Evolutionary conservation across 768 basidiomycete species (phyloP).

Genomic region (Hericium rajendrae): DNA sequence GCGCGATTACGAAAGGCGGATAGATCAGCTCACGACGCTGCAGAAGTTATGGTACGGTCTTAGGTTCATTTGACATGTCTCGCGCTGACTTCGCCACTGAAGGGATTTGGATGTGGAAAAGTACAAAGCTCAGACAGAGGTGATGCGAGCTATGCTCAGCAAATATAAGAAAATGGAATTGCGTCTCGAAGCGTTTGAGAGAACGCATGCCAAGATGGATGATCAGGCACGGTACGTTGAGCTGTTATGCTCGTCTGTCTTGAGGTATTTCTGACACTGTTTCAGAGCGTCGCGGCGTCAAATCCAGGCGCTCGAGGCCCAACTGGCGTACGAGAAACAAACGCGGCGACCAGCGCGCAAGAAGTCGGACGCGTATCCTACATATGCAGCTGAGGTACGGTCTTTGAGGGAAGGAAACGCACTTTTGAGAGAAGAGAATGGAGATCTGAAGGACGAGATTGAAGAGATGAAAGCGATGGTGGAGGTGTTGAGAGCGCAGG

Average conservation of each 20-base stretch:
- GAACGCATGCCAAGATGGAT: slow-evolving; percentile 43
- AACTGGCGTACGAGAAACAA: slow-evolving; percentile 35
- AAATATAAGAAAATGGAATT: slow-evolving; percentile 60
- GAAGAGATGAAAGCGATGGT: slow-evolving; percentile 67
- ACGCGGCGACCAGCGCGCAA: slow-evolving; percentile 5
- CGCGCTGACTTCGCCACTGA: background rate
- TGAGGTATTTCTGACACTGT: background rate
- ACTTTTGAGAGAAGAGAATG: slow-evolving; percentile 50
- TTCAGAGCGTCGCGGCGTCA: slow-evolving; percentile 47
- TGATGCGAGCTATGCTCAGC: slow-evolving; percentile 45
- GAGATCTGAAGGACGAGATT: slow-evolving; percentile 39
- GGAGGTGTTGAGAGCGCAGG: slow-evolving; percentile 51
- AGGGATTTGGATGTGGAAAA: slow-evolving; percentile 72
- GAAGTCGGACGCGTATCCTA: slow-evolving; percentile 2
- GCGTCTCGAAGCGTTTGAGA: slow-evolving; percentile 48
- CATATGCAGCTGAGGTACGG: slow-evolving; percentile 22
- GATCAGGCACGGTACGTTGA: slow-evolving; percentile 45
- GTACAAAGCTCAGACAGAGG: slow-evolving; percentile 54
- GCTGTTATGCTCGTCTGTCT: background rate
- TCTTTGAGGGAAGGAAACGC: slow-evolving; percentile 39
- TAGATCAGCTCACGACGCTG: slow-evolving; percentile 69
- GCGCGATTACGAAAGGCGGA: slow-evolving; percentile 78
- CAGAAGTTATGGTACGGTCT: slow-evolving; percentile 65
- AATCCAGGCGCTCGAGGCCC: slow-evolving; percentile 54
- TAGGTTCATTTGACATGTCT: no score